Base-by-base conservation (phyloP, 2,329 filamentous ascomycete genomes). In the Sporothrix pseudoabietina region DNA sequence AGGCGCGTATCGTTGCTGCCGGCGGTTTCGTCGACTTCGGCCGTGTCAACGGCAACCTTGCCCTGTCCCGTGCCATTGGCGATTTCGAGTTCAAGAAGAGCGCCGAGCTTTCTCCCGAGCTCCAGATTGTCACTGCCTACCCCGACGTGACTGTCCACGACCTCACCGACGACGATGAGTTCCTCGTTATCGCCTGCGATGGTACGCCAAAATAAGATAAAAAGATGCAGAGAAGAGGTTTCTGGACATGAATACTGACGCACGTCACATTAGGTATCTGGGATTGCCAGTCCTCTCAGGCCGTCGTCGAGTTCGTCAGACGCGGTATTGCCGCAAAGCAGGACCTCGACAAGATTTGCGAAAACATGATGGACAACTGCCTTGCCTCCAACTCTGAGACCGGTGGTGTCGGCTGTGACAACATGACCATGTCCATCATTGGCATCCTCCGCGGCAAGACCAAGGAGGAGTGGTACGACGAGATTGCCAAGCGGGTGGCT, bases 351-450 rank as follows among this genome's bases (percentile, higher is more conserved):
- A 92, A 93, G 81, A 98, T 99, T 79, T 98, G 95, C 83, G 96
- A 99, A 84, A 99, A 99, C 85, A 97, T 99, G 94, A 99, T 99
- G 96, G 95, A 99, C 86, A 99, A 98, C 85, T 99, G 96, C 81
- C 87, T 99, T 77, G 94, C 96, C 55, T 97, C 94, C 75, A 98
- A 97, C 88, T 97, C 94, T 77, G 96, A 99, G 84, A 98, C 95
- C 44, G 96, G 96, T 72, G 96, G 96, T 76, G 95, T 99, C 75
- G 96, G 96, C 75, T 99, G 96, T 82, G 96, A 99, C 86, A 99
- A 99, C 87, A 99, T 99, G 96, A 99, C 96, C 78, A 98, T 99
- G 92, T 86, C 91, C 78, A 88, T 99, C 77, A 85, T 99, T 80
- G 96, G 92, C 77, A 90, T 99, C 81, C 88, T 99, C 78, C 90